Base-by-base conservation (phyloP, 345 rosid genomes). In the Linum trigynum region DNA sequence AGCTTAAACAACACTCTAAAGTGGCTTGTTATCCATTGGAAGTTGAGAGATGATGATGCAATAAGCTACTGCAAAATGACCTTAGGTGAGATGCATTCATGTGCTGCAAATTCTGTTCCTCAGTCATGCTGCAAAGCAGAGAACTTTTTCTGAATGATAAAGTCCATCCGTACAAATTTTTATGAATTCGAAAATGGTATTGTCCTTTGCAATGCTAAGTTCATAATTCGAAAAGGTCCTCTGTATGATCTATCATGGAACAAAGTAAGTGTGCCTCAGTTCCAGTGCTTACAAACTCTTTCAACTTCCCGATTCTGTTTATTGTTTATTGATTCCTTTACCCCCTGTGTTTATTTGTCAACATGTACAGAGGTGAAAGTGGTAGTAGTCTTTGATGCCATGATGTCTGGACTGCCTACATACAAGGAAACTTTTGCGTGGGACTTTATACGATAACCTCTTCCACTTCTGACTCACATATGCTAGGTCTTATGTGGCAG, bases 371-470 rank as follows among this genome's bases (percentile, higher is more conserved):
- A 84, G 83, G 90, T 89, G 66, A 92, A 92, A 77, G 95, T 89
- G 69, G 97, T 89, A 36, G 94, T 81, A 73, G 97, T 92, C 59
- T 92, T 89, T 85, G 98, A 92, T 75, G 98, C 98, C 48, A 77
- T 83, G 84, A 76, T 86, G 94, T 92, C 97, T 66, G 97, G 96
- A 68, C 94, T 92, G 40, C 89, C 90, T 50, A 81, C 94, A 35
- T 87, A 85, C 84, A 89, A 85, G 82, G 94, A 92, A 81, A 80
- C 36, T 68, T 92, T 87, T 79, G 71, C 64, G 1, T 81, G 97
- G 98, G 87, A 86, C 69, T 56, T 9, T 63, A 65, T 3, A 40
- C 60, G 45, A 10, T 15, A 48, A 48, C 2, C 53, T 48, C 14
- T 48, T 48, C 53, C 0, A 7, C 3, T 48, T 48, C 2, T 48